A percentile compares a stretch with the other conserved stretches of the same genome.
These are phyloP conservation scores for Aspergillus unguis DNA, from an alignment of 2,329 filamentous ascomycete species.

Conservation along the genomic window DNA sequence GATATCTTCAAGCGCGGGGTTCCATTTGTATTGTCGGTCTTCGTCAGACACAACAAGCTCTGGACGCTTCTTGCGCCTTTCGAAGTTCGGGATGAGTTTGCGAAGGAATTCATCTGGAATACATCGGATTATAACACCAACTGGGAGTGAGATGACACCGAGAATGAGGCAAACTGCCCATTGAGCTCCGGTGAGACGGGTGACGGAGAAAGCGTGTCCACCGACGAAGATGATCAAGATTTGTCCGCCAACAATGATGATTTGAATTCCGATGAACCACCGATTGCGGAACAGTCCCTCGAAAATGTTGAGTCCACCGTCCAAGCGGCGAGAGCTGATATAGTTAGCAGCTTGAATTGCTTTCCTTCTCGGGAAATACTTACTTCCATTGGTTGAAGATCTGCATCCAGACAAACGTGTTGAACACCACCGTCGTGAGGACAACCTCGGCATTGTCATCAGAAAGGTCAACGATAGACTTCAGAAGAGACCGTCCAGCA, in stretches of 20 bases:
- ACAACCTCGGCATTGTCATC: conserved; percentile 20
- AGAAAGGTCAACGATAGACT: conserved; percentile 23
- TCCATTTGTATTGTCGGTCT: conserved; percentile 52
- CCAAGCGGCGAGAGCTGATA: conserved; percentile 37
- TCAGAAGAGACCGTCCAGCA: conserved; percentile 34
- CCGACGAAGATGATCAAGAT: conserved; percentile 70
- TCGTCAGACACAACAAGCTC: conserved; percentile 46
- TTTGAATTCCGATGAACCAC: conserved; percentile 59
- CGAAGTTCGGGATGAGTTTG: conserved; percentile 41
- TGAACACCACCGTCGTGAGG: conserved; percentile 42
- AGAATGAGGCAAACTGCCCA: conserved; percentile 70
- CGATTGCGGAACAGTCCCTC: conserved; percentile 42
- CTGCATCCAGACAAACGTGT: conserved; percentile 48
- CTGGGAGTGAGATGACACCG: conserved; percentile 63
- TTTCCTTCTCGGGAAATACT: neutral
- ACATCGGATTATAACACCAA: conserved; percentile 60
- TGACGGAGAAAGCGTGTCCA: conserved; percentile 63
- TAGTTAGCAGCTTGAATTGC: neutral
- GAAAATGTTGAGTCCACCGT: conserved; percentile 45
- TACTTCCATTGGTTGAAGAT: conserved; percentile 51
- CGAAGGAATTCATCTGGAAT: conserved; percentile 56
- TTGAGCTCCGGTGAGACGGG: conserved; percentile 58
- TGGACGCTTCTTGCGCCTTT: conserved; percentile 39
- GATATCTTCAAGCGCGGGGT: conserved; percentile 60
- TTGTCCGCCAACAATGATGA: conserved; percentile 66